Percentiles rank a stretch among this genome's conserved stretches.
phyloP scores from a whole-genome alignment of 257 asterid genomes.

The Buddleja alternifolia region DNA sequence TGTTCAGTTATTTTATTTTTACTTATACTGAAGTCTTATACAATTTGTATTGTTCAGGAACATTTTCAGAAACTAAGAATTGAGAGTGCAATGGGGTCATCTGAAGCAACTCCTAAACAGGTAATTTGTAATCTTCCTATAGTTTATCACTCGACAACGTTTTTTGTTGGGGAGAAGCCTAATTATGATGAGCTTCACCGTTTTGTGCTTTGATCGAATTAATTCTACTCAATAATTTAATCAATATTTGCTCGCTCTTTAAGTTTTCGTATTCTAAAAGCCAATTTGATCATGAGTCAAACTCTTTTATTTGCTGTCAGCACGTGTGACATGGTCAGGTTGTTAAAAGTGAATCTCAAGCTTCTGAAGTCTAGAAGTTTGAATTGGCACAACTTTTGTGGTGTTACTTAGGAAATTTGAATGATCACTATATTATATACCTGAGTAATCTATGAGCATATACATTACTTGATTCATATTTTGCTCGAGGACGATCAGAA shows the following conservation, averaged over 20 bases:
- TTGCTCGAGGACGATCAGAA: no score
- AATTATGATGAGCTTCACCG: constrained; percentile 7
- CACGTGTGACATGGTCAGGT: no score
- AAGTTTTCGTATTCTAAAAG: not conserved
- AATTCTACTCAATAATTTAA: not conserved
- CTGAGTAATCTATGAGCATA: no score
- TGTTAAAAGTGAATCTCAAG: not conserved
- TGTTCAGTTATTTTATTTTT: not conserved
- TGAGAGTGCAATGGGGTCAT: constrained; percentile 87
- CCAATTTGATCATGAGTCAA: not conserved
- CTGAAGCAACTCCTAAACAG: constrained; percentile 87
- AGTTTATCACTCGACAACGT: not conserved
- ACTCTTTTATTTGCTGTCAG: not conserved
- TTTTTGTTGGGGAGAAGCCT: not conserved
- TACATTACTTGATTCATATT: no score
- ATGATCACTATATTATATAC: no score
- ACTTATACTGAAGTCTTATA: not conserved
- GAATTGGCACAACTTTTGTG: no score
- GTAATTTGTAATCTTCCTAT: constrained; percentile 31
- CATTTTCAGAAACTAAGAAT: constrained; percentile 84
- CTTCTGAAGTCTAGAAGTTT: not conserved
- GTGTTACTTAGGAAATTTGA: no score
- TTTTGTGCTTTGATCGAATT: not conserved
- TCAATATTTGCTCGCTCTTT: no score
- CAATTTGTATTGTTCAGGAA: constrained; percentile 51